Evolutionary conservation across 768 basidiomycete genomes (phyloP), one percentile per base, ranked within the genome.

Genomic region (Suillus lakei): DNA sequence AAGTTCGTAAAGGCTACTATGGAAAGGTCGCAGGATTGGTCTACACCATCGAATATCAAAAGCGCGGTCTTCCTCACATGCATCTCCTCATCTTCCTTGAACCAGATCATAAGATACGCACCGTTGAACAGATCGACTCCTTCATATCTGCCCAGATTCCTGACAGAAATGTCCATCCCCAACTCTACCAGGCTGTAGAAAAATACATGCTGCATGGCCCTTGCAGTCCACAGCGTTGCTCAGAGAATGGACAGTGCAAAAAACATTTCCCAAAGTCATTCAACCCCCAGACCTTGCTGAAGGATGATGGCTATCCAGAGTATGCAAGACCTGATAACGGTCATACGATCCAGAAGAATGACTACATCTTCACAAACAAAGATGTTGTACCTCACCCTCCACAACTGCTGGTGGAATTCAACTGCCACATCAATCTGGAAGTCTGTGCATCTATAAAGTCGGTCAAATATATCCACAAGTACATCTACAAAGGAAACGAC

Each of bases 21-120:
- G 86, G 85, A 0, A 10, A 64, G 1, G 64, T 73, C 7, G 79
- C 79, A 46, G 86, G 82, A 7, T 72, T 78, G 62, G 80, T 88
- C 0, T 84, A 85, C 62, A 81, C 80, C 12, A 85, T 86, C 61
- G 84, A 89, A 67, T 88, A 86, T 69, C 86, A 88, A 68, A 88
- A 88, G 65, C 71, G 82, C 0, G 84, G 85, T 1, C 79, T 88
- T 0, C 85, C 86, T 32, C 85, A 88, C 66, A 80, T 83, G 68
- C 87, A 89, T 69, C 66, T 82, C 15, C 68, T 88, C 1, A 72
- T 88, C 48, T 82, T 83, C 64, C 70, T 88, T 0, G 39, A 74
- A 0, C 59, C 76, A 0, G 58, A 59, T 0, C 44, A 72, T 64
- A 83, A 82, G 63, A 71, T 86, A 5, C 41, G 26, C 0, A 76